Evolutionary conservation across 768 basidiomycete species (phyloP).

Genomic region (Trametes cubensis): DNA sequence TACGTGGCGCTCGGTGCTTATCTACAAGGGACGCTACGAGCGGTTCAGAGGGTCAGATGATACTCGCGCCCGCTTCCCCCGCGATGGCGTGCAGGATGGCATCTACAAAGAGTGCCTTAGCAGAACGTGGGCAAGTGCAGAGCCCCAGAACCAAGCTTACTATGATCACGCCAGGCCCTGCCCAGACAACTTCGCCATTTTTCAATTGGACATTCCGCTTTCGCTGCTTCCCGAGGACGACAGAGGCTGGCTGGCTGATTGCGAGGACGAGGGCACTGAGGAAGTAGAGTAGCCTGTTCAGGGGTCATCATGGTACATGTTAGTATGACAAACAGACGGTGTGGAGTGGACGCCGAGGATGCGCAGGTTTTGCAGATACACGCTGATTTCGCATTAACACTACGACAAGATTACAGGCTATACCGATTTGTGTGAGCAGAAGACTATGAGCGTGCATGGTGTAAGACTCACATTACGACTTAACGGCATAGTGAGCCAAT

Average conservation of each 20-base stretch:
- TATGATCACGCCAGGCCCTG: not conserved
- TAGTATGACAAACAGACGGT: too few species aligned
- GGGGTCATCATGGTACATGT: too few species aligned
- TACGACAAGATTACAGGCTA: not conserved
- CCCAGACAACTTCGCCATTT: not conserved
- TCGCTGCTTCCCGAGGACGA: not conserved
- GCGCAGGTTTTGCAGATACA: too few species aligned
- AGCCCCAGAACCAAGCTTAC: not conserved
- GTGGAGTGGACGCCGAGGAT: too few species aligned
- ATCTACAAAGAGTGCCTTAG: conserved; percentile 11
- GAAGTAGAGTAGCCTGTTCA: not conserved
- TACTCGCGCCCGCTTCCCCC: not conserved
- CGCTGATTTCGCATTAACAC: too few species aligned
- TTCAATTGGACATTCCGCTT: not conserved
- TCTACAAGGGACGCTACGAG: not conserved
- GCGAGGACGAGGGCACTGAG: not conserved
- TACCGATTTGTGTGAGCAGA: too few species aligned
- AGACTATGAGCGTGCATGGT: not conserved
- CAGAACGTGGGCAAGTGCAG: not conserved
- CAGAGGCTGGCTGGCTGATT: not conserved
- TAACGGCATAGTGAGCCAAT: too few species aligned
- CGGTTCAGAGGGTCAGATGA: not conserved
- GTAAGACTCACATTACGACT: too few species aligned
- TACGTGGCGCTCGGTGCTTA: too few species aligned
- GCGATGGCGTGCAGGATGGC: not conserved